phyloP scores from a whole-genome alignment of 768 basidiomycete genomes.

The Lactifluus pinguis region DNA sequence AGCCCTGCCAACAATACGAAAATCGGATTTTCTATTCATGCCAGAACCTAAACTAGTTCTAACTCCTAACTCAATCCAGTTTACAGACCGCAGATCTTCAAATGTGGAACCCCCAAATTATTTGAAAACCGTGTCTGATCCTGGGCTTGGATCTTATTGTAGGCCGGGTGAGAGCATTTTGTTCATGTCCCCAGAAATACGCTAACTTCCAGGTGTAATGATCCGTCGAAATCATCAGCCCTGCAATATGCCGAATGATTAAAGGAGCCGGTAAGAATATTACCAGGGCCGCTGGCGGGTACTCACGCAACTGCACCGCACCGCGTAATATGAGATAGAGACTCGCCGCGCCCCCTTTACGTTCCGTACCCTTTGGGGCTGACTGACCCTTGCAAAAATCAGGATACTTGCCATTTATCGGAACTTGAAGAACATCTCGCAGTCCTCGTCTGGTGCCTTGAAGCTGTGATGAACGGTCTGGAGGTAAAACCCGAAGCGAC shows the following conservation, averaged over 20 bases:
- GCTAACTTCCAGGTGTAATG: slow-evolving; percentile 37
- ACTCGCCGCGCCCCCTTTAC: too few species aligned
- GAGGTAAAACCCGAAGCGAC: slow-evolving; percentile 47
- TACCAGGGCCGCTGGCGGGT: slow-evolving; percentile 54
- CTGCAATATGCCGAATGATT: slow-evolving; percentile 72
- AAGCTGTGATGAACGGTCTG: slow-evolving; percentile 61
- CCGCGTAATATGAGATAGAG: slow-evolving; percentile 43
- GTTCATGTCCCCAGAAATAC: slow-evolving; percentile 49
- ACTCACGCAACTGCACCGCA: not conserved
- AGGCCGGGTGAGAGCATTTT: slow-evolving; percentile 73
- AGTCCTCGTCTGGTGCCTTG: slow-evolving; percentile 18
- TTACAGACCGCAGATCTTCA: not conserved
- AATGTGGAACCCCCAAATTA: not conserved
- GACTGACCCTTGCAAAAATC: slow-evolving; percentile 30
- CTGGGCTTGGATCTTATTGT: slow-evolving; percentile 31
- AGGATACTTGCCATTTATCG: slow-evolving; percentile 79
- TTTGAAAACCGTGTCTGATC: not conserved
- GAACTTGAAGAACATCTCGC: slow-evolving; percentile 42
- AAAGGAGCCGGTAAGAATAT: slow-evolving; percentile 58
- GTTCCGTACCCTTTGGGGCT: not conserved
- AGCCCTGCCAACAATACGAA: too few species aligned
- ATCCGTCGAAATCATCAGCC: slow-evolving; percentile 55
- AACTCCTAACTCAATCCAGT: too few species aligned
- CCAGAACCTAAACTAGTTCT: too few species aligned
- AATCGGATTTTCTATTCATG: too few species aligned